Percentiles rank a stretch among this genome's conserved stretches.
Evolutionary conservation across 352 stramenopile species (phyloP).

Genomic region (Phytophthora aleatoria): DNA sequence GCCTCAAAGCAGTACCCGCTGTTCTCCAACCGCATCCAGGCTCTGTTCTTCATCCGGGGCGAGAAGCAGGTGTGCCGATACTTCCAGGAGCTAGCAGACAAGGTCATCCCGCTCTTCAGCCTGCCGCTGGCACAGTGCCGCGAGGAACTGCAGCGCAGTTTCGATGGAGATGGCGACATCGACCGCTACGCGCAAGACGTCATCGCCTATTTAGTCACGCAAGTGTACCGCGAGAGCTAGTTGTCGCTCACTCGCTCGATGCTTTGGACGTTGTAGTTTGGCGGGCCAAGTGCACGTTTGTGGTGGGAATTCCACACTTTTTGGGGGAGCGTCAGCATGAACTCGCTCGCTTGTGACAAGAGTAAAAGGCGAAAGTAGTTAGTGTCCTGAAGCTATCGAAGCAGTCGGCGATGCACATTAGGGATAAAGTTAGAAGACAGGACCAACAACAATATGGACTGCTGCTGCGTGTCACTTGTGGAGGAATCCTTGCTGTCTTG

Average conservation of each 20-base stretch:
- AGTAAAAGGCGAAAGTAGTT: slow-evolving; percentile 18
- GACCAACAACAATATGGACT: slow-evolving; percentile 34
- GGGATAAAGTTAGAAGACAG: slow-evolving; percentile 51
- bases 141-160: slow-evolving; percentile 72
- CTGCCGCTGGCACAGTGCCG: slow-evolving; percentile 71
- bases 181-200: slow-evolving; percentile 89
- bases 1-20: slow-evolving; percentile 78
- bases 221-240: slow-evolving; percentile 83
- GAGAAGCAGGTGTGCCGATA: slow-evolving; percentile 90
- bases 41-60: slow-evolving; percentile 88
- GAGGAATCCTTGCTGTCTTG: neutral
- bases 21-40: slow-evolving; percentile 90
- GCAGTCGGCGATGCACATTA: slow-evolving; percentile 39
- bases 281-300: slow-evolving; percentile 17
- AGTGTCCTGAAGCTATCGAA: slow-evolving; percentile 29
- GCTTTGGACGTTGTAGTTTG: slow-evolving; percentile 29
- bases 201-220: slow-evolving; percentile 88
- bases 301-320: slow-evolving; percentile 21
- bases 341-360: slow-evolving; percentile 15
- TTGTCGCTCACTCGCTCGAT: slow-evolving; percentile 24
- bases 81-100: slow-evolving; percentile 82
- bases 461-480: slow-evolving; percentile 21
- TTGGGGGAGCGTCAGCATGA: slow-evolving; percentile 21
- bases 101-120: slow-evolving; percentile 83
- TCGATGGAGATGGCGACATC: slow-evolving; percentile 80